phyloP scores from a whole-genome alignment of 2,329 filamentous ascomycete species.

The Keithomyces neogunnii region DNA sequence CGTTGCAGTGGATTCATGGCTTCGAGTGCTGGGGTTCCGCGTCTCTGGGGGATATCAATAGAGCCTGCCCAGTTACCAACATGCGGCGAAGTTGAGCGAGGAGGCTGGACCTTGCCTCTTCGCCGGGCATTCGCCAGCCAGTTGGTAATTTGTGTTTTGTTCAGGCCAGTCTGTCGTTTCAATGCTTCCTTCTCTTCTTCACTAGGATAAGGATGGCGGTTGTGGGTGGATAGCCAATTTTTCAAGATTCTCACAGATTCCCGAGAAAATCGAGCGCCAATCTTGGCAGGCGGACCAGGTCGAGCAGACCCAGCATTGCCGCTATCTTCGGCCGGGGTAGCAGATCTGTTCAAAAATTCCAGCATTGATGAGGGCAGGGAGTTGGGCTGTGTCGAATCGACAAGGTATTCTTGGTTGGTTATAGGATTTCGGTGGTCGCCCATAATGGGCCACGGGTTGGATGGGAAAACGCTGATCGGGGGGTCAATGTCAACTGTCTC shows the following conservation, averaged over 20 bases:
- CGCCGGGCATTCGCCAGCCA: constrained; percentile 88
- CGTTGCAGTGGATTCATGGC: constrained; percentile 49
- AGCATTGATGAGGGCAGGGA: constrained; percentile 15
- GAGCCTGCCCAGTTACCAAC: constrained; percentile 50
- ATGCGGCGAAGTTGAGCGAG: constrained; percentile 61
- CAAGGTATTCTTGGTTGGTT: constrained; percentile 15
- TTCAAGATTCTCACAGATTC: constrained; percentile 75
- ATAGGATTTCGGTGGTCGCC: constrained; percentile 33
- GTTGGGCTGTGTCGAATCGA: constrained; percentile 16
- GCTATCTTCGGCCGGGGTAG: constrained; percentile 12
- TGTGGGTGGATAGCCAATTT: constrained; percentile 74
- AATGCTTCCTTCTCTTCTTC: constrained; percentile 79
- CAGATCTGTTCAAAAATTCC: constrained; percentile 18
- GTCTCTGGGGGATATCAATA: constrained; percentile 64
- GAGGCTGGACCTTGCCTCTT: constrained; percentile 66
- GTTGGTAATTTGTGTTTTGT: constrained; percentile 76
- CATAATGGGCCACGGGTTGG: constrained; percentile 37
- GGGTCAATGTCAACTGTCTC: constrained; percentile 24
- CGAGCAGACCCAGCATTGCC: constrained; percentile 15
- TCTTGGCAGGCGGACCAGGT: constrained; percentile 42
- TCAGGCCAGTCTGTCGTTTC: constrained; percentile 70
- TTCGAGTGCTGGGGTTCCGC: constrained; percentile 45
- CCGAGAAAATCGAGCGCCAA: constrained; percentile 68
- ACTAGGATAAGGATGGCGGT: constrained; percentile 77
- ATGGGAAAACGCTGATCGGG: constrained; percentile 27